Base-by-base conservation (phyloP, 306 rosid genomes). In the Boehmeria nivea region DNA sequence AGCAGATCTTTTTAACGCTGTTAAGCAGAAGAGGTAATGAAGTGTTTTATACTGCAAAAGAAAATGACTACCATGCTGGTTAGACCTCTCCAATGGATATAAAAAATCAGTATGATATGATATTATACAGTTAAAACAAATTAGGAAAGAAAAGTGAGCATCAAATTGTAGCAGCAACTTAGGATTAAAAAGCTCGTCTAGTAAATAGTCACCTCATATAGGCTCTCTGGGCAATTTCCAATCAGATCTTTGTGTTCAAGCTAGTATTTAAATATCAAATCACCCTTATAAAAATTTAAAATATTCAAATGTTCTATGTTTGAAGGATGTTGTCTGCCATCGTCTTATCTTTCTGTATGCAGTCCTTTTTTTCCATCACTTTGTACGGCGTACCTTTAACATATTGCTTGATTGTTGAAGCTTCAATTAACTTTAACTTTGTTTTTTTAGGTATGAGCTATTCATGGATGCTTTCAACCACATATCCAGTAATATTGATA, bases 391-490 rank as follows among this genome's bases (percentile, higher is more conserved):
- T 19, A 51, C 24, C 20, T 9, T 13, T 24, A 6, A 24, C 36
- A 14, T 51, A 20, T 53, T 18, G 4, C 6, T 54, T 33, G 25
- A 49, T 24, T 49, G 44, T 23, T 57, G 36, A 31, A 53, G 28
- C 27, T 9, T 55, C n/a, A n/a, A n/a, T n/a, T n/a, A n/a, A 11
- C 21, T 15, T 21, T 21, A 19, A 4, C 14, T 58, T 72, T 21
- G 60, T 19, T 42, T 40, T 23, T 8, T n/a, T 48, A 93, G 99
- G 83, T 81, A 81, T 17, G 76, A 71, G 42, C 57, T 85, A 74
- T 93, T 93, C 82, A 85, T 83, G 88, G 96, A 87, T 40, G 95
- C 99, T 72, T 93, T 87, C 77, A 81, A 67, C 71, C 95, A 93
- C 59, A 85, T 93, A 57, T 77, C 96, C 20, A 66, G 75, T 66